These are phyloP conservation scores for Cercospora brassicicola DNA, from an alignment of 2,329 filamentous ascomycete genomes.

Conservation along the genomic window DNA sequence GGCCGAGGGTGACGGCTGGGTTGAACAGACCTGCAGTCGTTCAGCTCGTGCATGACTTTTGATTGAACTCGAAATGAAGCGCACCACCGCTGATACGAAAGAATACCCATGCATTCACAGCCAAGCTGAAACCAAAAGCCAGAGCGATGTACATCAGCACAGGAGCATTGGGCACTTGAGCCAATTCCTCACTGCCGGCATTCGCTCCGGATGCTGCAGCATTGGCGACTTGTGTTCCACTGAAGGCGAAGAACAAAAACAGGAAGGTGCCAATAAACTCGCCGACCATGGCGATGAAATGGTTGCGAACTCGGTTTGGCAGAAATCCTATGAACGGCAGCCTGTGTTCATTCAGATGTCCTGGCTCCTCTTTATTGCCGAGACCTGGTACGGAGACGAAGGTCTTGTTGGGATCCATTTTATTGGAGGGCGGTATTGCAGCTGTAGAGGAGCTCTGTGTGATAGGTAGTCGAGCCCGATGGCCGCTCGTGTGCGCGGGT, in stretches of 20 bases:
- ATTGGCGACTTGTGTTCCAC: constrained; percentile 45
- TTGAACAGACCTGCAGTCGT: constrained; percentile 38
- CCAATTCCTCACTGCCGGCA: constrained; percentile 1
- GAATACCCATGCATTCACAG: constrained; percentile 50
- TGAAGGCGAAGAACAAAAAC: constrained; percentile 47
- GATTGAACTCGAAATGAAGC: neutral
- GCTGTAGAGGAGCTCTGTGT: constrained; percentile 7
- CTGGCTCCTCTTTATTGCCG: constrained; percentile 13
- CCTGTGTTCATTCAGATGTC: constrained; percentile 38
- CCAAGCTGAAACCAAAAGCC: constrained; percentile 47
- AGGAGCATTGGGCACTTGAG: constrained; percentile 39
- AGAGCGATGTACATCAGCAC: constrained; percentile 44
- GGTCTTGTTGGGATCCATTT: constrained; percentile 42
- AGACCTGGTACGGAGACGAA: constrained; percentile 34
- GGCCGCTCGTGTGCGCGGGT: neutral
- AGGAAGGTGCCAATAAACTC: constrained; percentile 48
- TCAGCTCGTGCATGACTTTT: neutral
- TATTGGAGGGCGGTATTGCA: constrained; percentile 23
- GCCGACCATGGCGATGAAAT: constrained; percentile 50
- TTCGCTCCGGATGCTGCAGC: constrained; percentile 31
- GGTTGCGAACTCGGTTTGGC: constrained; percentile 45
- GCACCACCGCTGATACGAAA: constrained; percentile 46
- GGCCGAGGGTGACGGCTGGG: constrained; percentile 49
- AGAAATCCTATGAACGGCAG: constrained; percentile 45
- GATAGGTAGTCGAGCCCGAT: neutral